These are phyloP conservation scores for Bipolaris cookei DNA, from an alignment of 2,329 filamentous ascomycete genomes.

Conservation along the genomic window DNA sequence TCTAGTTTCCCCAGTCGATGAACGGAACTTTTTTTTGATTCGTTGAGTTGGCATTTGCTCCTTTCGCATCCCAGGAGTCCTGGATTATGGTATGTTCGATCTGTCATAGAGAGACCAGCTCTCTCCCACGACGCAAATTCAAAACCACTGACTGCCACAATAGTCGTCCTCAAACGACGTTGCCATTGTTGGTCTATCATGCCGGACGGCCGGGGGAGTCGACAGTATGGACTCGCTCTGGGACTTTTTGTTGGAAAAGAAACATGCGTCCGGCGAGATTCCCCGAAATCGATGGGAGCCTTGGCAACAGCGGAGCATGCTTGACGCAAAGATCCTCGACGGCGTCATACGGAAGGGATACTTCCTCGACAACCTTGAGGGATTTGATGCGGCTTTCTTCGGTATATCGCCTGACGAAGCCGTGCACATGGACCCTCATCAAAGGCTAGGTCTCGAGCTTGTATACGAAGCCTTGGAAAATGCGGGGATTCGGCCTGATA, in stretches of 20 bases:
- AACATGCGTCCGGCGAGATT: conserved; percentile 38
- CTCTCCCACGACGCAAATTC: background rate
- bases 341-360: conserved; percentile 39
- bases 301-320: conserved; percentile 33
- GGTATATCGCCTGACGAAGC: conserved; percentile 41
- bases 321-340: conserved; percentile 34
- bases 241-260: conserved; percentile 40
- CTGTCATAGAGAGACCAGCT: background rate
- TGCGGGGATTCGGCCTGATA: conserved; percentile 29
- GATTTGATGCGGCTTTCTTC: conserved; percentile 41
- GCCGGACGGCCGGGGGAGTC: conserved; percentile 41
- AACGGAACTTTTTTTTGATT: background rate
- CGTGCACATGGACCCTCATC: conserved; percentile 35
- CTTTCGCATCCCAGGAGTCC: background rate
- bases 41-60: background rate
- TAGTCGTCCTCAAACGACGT: conserved; percentile 23
- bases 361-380: conserved; percentile 37
- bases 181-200: conserved; percentile 46
- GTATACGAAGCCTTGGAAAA: conserved; percentile 40
- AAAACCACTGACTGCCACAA: background rate
- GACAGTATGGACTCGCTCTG: conserved; percentile 44
- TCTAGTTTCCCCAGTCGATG: background rate
- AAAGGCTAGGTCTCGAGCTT: conserved; percentile 32
- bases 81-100: background rate
- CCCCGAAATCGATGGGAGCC: conserved; percentile 44